Base-by-base conservation (phyloP, 305 asterid genomes). In the Solanum hybrid region DNA sequence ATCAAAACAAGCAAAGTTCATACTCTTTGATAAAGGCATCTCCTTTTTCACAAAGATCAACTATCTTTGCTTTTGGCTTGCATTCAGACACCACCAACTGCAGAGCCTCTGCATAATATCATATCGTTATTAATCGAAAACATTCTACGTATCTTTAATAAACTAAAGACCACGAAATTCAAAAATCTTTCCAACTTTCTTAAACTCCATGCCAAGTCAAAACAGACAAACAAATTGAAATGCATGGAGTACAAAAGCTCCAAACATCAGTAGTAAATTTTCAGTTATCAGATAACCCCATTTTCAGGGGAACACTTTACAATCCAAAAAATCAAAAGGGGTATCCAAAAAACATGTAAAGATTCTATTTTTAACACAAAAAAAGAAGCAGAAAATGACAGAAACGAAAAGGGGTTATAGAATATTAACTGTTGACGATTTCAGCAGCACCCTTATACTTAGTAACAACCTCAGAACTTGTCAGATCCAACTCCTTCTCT, bases 401-500 rank as follows among this genome's bases (percentile, higher is more conserved):
- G 68, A 20, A 61, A 61, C 26, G 72, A 61, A 61, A 37, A 22
- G 32, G 85, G 31, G 24, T 5, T 39, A 15, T 9, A 45, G 31
- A 77, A 57, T 37, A 85, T 90, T 89, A 33, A 92, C 94, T 92
- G 88, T 92, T 92, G 27, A 91, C 90, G 37, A 92, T 92, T 89
- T 92, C 94, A 29, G 94, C 91, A 6, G 94, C 94, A 84, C 91
- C 31, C 89, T 92, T 92, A 73, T 92, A 92, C 79, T 91, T 92
- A 32, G 94, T 92, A 83, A 92, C 94, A 37, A 92, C 94, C 89
- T 92, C 94, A 3, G 91, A 68, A 85, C 91, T 90, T 79, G 91
- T 90, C 76, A 92, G 94, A 91, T 91, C 94, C 90, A 91, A 87
- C 91, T 92, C 94, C n/a, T 77, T 79, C 94, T 91, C 94, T 51